phyloP scores from a whole-genome alignment of 192 early-diverging fungal genomes.

The Coemansia sp. region DNA sequence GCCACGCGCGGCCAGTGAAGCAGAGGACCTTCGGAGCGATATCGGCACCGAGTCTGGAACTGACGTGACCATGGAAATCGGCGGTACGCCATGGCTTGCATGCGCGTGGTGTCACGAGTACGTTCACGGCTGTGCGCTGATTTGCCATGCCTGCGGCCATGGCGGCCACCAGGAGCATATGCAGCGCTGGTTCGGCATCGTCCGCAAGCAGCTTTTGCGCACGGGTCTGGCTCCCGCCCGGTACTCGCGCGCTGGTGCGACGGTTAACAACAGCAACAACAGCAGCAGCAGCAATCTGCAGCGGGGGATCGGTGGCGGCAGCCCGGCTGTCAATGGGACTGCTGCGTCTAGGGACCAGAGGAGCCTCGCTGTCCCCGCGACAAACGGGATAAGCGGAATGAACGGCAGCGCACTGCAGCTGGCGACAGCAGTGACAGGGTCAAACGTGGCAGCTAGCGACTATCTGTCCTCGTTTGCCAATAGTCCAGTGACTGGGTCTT shows the following conservation, averaged over 20 bases:
- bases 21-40: neutral
- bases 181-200: slow-evolving; percentile 40
- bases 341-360: neutral
- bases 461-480: slow-evolving; percentile 8
- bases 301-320: neutral
- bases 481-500: neutral
- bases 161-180: slow-evolving; percentile 54
- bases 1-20: neutral
- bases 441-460: neutral
- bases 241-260: slow-evolving; percentile 1
- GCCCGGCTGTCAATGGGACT: neutral
- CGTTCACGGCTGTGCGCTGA: slow-evolving; percentile 48
- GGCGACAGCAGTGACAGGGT: neutral
- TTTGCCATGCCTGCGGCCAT: slow-evolving; percentile 50
- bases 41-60: neutral
- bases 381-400: no score
- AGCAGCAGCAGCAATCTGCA: slow-evolving; percentile 25
- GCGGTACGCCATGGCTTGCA: slow-evolving; percentile 36
- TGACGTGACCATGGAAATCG: neutral
- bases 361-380: no score
- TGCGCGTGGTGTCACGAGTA: slow-evolving; percentile 53
- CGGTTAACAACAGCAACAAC: slow-evolving; percentile 18
- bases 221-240: slow-evolving; percentile 21
- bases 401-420: no score
- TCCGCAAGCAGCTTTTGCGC: slow-evolving; percentile 29